These are phyloP conservation scores for Scheffersomyces titani DNA, from an alignment of 1,139 yeast genomes.

Conservation along the genomic window DNA sequence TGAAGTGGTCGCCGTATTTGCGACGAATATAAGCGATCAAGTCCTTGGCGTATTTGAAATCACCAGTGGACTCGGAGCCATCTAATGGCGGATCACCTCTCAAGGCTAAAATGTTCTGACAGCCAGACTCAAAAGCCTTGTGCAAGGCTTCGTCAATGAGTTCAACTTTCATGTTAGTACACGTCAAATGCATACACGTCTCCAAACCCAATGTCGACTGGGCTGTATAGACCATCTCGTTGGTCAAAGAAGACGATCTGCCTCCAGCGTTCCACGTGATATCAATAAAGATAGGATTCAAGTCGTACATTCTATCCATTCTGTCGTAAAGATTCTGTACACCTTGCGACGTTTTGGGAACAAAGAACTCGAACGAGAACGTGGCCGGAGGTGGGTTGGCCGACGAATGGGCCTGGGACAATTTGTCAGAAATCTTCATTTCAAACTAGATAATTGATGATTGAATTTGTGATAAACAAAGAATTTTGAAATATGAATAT, in stretches of 20 bases:
- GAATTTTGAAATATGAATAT: not conserved
- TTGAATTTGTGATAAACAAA: not conserved
- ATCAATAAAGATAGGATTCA: constrained; percentile 89
- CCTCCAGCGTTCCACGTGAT: constrained; percentile 99
- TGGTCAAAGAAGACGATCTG: constrained; percentile 72
- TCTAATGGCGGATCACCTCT: constrained; percentile 81
- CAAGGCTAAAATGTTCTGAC: constrained; percentile 86
- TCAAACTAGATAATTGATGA: not conserved
- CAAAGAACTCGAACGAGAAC: constrained; percentile 94
- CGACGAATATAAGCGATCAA: constrained; percentile 55
- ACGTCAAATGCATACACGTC: constrained; percentile 97
- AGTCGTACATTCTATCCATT: constrained; percentile 95
- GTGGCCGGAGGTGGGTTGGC: constrained; percentile 60
- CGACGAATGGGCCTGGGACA: constrained; percentile 46
- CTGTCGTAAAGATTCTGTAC: constrained; percentile 94
- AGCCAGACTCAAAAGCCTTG: constrained; percentile 87
- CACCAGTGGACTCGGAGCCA: constrained; percentile 67
- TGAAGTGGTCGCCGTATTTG: constrained; percentile 63
- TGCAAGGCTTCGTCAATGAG: constrained; percentile 83
- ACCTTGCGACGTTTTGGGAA: constrained; percentile 97
- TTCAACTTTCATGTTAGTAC: constrained; percentile 88
- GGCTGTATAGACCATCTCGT: constrained; percentile 89
- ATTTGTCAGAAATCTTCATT: constrained; percentile 59
- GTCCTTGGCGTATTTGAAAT: constrained; percentile 73
- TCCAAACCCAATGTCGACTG: constrained; percentile 93